Percentiles rank a stretch among this genome's conserved stretches.
Evolutionary conservation across 768 basidiomycete genomes (phyloP).

Genomic region (Xerocomus brunneocitrinus): DNA sequence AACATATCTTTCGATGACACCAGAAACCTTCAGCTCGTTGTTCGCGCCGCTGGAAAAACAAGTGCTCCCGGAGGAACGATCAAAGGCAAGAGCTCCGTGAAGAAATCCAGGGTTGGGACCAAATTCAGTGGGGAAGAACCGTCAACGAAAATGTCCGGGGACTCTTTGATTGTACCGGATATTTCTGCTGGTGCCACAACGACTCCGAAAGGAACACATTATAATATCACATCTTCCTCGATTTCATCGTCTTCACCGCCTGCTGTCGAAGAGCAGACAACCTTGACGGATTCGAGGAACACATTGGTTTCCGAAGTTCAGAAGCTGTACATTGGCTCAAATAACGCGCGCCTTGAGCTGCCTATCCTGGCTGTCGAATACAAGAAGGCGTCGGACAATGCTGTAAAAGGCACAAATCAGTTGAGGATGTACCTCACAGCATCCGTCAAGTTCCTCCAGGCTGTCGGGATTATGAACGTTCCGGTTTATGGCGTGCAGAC

Average conservation of each 20-base stretch:
- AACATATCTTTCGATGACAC: neutral
- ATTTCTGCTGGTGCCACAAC: neutral
- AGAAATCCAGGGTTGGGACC: neutral
- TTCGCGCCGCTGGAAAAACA: neutral
- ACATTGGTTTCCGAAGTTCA: neutral
- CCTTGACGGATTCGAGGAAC: neutral
- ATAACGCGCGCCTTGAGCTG: neutral
- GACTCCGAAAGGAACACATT: neutral
- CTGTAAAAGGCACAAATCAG: conserved; percentile 2
- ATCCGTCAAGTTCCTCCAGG: conserved; percentile 6
- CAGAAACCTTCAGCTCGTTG: neutral
- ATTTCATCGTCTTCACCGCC: neutral
- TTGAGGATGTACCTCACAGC: conserved; percentile 7
- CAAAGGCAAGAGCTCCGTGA: neutral
- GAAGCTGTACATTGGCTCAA: neutral
- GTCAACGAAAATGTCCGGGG: neutral
- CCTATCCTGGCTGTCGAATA: conserved; percentile 7
- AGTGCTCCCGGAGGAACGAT: too few relatives aligned
- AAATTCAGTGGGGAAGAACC: neutral
- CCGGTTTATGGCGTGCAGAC: conserved; percentile 8
- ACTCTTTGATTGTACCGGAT: neutral
- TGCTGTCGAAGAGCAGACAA: neutral
- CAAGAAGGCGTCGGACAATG: neutral
- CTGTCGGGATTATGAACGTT: neutral
- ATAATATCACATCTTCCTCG: neutral